Base-by-base conservation (phyloP, 2,329 filamentous ascomycete genomes). In the Metarhizium album region DNA sequence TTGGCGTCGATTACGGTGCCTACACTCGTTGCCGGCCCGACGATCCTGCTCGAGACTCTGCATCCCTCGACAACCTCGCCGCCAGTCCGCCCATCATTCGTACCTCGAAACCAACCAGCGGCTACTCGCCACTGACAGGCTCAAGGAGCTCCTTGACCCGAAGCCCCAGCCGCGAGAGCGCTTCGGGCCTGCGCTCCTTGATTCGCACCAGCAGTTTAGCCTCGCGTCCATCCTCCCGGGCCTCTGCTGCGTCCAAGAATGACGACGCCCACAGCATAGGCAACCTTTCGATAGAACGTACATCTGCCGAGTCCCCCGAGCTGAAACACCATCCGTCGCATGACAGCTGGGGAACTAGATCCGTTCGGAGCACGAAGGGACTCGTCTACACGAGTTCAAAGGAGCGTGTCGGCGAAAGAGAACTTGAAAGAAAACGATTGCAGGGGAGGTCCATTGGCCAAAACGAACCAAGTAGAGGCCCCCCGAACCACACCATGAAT, bases 81-180 rank as follows among this genome's bases (percentile, higher is more conserved):
- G 80, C 81, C 22, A 71, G 73, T 46, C 71, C 88, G 13, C 89
- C 90, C 18, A 79, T 91, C 50, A 79, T 94, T 59, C 83, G 85
- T 56, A 95, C 90, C 31, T 80, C 88, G 31, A 90, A 90, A 65
- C 85, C 84, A 7, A 87, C 87, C 0, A 88, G 86, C 47, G 87
- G 86, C 49, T 80, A 83, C 59, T 90, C 86, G 9, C 70, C 82
- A 18, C 69, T 87, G 48, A 89, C 84, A n/a, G 79, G 83, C 0
- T 75, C 76, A 52, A 82, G 75, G 58, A 78, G 69, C 16, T 73
- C 74, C 20, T 56, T 54, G 33, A 58, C 56, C 1, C 80, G 74
- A 54, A 80, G 71, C 27, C 72, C 74, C 20, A 68, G 69, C 49
- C 73, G 72, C 53, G 77, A 78, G 29, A 65, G 70, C 40, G 67